These are phyloP conservation scores for Pistacia atlantica DNA, from an alignment of 345 rosid species.

Conservation along the genomic window DNA sequence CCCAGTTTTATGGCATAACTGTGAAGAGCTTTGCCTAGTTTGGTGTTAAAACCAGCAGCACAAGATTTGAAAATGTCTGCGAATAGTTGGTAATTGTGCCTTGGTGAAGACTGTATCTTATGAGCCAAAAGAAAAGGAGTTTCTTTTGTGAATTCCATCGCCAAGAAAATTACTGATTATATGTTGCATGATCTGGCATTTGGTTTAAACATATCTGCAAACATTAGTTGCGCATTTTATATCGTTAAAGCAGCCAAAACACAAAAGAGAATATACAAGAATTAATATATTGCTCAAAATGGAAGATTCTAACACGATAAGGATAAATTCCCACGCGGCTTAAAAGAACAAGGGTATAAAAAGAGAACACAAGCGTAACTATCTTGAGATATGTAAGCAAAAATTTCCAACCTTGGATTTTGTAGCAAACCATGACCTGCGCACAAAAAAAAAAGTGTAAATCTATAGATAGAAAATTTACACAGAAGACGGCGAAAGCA, in stretches of 20 bases:
- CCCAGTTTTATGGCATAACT: conserved; percentile 49
- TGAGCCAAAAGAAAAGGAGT: conserved; percentile 40
- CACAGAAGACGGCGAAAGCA: no score
- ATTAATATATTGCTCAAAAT: neutral
- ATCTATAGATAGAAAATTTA: no score
- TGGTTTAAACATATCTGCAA: conserved; percentile 48
- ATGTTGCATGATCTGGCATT: conserved; percentile 20
- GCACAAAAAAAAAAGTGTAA: no score
- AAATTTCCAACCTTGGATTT: no score
- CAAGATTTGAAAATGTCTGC: conserved; percentile 64
- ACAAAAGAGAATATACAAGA: neutral
- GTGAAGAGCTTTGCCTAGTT: conserved; percentile 59
- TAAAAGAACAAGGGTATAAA: no score
- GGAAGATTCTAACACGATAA: no score
- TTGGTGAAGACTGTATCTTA: conserved; percentile 33
- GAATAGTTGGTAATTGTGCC: conserved; percentile 48
- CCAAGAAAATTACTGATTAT: conserved; percentile 20
- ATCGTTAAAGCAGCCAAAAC: neutral
- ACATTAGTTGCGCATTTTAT: conserved; percentile 30
- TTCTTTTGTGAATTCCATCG: conserved; percentile 32
- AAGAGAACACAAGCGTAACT: no score
- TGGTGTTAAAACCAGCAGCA: conserved; percentile 43
- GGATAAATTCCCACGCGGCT: no score
- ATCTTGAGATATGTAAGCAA: no score
- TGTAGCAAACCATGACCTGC: no score